Evolutionary conservation across 768 basidiomycete genomes (phyloP).

Genomic region (Phanerodontia chrysosporium): DNA sequence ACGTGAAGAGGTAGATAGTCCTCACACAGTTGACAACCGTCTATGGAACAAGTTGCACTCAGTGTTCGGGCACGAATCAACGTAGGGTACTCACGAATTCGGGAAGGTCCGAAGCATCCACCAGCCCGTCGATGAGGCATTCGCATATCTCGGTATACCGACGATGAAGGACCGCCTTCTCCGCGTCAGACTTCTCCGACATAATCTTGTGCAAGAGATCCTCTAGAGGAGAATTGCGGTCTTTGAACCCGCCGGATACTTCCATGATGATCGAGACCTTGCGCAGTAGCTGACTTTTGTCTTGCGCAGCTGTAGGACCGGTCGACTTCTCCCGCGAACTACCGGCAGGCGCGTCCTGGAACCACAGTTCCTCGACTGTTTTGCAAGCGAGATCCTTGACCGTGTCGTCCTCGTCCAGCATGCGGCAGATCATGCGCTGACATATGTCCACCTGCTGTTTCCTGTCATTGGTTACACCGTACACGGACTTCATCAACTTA

Average conservation of each 20-base stretch:
- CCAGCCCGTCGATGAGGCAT: conserved; percentile 79
- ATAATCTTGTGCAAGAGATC: conserved; percentile 83
- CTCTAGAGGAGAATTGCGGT: conserved; percentile 80
- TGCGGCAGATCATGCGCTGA: conserved; percentile 73
- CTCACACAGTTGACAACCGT: conserved; percentile 80
- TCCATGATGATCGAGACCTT: conserved; percentile 85
- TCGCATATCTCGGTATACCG: conserved; percentile 84
- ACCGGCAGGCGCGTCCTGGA: conserved; percentile 36
- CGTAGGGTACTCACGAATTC: conserved; percentile 53
- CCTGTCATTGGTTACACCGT: conserved; percentile 56
- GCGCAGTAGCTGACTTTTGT: conserved; percentile 51
- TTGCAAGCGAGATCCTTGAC: conserved; percentile 93
- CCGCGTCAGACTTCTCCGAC: conserved; percentile 56
- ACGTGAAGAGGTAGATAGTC: conserved; percentile 78
- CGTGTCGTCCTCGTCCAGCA: conserved; percentile 90
- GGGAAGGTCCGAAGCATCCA: conserved; percentile 79
- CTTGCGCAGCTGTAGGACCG: conserved; percentile 27
- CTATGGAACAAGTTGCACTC: conserved; percentile 34
- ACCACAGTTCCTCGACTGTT: conserved; percentile 90
- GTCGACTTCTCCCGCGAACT: background rate
- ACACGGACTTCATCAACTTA: conserved; percentile 86
- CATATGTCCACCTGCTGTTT: conserved; percentile 73
- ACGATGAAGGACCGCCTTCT: conserved; percentile 50
- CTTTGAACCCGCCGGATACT: conserved; percentile 76
- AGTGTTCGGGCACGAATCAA: background rate